A percentile compares a stretch with the other conserved stretches of the same genome.
Evolutionary conservation across 495 filamentous ascomycete genomes (phyloP).

Genomic region (Rhizodiscina lignyota): DNA sequence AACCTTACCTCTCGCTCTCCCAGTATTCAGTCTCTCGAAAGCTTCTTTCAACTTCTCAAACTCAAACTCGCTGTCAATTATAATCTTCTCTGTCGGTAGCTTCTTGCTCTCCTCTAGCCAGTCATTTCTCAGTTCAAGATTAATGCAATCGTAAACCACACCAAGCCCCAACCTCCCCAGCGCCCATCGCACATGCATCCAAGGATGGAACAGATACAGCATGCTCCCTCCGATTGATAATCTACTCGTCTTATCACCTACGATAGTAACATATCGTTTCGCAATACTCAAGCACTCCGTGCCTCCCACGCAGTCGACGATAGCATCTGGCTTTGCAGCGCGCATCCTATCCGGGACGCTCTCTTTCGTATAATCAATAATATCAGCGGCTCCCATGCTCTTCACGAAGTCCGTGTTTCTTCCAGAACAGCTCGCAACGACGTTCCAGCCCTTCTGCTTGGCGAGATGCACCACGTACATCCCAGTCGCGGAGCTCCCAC

Average conservation of each 20-base stretch:
- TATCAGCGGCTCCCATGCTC: constrained; percentile 12
- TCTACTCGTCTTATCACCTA: constrained; percentile 17
- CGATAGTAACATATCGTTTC: constrained; percentile 16
- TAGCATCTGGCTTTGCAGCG: constrained; percentile 11
- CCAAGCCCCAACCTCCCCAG: constrained; percentile 10
- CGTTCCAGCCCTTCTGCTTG: constrained; percentile 10
- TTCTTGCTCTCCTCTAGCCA: constrained; percentile 7
- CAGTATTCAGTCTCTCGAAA: constrained; percentile 14
- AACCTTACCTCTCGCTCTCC: constrained; percentile 16
- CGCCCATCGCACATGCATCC: constrained; percentile 10
- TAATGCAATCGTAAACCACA: constrained; percentile 13
- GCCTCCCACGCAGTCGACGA: constrained; percentile 20
- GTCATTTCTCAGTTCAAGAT: constrained; percentile 9
- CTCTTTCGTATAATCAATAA: constrained; percentile 16
- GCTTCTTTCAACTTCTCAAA: constrained; percentile 12
- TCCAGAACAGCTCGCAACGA: constrained; percentile 13
- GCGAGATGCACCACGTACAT: constrained; percentile 12
- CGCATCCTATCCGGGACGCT: constrained; percentile 6
- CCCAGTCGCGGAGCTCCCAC: constrained; percentile 8
- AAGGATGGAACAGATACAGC: constrained; percentile 11
- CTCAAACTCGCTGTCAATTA: constrained; percentile 8
- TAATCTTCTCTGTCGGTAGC: constrained; percentile 7
- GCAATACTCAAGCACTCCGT: constrained; percentile 8
- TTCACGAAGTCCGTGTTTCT: constrained; percentile 15
- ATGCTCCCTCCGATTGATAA: constrained; percentile 13